Conservation (phyloP, 495 filamentous ascomycete genomes). For the Halenospora varia region DNA sequence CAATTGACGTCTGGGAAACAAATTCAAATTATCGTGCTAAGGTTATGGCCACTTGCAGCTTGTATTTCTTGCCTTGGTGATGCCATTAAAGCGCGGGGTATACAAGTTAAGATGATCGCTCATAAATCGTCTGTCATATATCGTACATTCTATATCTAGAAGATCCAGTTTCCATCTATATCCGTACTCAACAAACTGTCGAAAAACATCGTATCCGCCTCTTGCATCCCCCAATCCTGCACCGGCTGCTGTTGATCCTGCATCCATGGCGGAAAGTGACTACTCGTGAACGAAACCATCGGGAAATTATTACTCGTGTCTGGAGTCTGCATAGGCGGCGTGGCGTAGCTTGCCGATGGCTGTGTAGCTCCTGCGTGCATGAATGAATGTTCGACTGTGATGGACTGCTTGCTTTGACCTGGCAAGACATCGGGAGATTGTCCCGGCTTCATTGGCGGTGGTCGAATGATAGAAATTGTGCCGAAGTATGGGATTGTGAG, state of each 20-base stretch:
- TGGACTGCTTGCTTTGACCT: not conserved
- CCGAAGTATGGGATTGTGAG: slow-evolving; percentile 45
- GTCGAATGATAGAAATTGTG: slow-evolving; percentile 37
- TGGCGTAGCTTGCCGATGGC: not conserved
- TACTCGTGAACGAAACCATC: slow-evolving; percentile 8
- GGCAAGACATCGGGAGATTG: not conserved
- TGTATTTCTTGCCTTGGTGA: no score
- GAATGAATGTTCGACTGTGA: not conserved
- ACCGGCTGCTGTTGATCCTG: slow-evolving; percentile 4
- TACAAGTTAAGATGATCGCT: no score
- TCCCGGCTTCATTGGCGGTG: slow-evolving; percentile 14
- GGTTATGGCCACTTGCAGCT: no score
- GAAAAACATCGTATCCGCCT: slow-evolving; percentile 23
- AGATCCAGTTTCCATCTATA: slow-evolving; percentile 24
- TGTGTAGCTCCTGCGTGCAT: not conserved
- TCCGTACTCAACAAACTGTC: slow-evolving; percentile 23
- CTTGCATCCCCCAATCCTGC: slow-evolving; percentile 16
- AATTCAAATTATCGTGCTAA: no score
- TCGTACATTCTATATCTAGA: not conserved
- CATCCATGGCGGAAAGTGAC: slow-evolving; percentile 1
- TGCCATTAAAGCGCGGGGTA: no score
- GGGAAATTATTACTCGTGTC: not conserved
- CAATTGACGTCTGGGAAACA: no score
- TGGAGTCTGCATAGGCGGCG: not conserved
- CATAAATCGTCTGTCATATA: no score